phyloP scores from a whole-genome alignment of 2,329 filamentous ascomycete species.

The Venturiaceae sp. region DNA sequence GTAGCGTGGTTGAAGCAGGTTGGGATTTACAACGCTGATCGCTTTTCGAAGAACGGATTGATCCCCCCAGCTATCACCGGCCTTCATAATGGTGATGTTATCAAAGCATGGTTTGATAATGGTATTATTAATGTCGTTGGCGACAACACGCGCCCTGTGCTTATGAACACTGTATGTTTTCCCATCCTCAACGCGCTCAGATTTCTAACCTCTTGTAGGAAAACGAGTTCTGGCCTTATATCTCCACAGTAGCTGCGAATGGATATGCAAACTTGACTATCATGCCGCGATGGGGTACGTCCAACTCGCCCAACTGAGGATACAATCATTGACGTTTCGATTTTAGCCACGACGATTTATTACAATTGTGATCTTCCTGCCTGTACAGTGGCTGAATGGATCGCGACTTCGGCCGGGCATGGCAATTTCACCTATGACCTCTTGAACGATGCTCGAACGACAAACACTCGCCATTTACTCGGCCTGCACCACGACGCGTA shows the following conservation, averaged over 20 bases:
- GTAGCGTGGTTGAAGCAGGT: no score
- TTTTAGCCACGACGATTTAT: neutral
- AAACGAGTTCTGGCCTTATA: slow-evolving; percentile 5
- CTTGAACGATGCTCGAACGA: neutral
- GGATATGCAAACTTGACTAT: neutral
- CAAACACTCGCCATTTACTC: slow-evolving; percentile 2
- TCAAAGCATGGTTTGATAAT: slow-evolving; percentile 7
- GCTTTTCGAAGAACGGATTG: neutral
- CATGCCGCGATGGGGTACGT: slow-evolving; percentile 2
- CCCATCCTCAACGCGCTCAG: no score
- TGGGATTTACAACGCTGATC: neutral
- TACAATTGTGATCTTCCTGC: slow-evolving; percentile 1
- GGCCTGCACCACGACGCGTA: slow-evolving; percentile 5
- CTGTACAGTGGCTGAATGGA: slow-evolving; percentile 4
- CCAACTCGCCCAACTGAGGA: no score
- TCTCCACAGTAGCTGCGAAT: neutral
- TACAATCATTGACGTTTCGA: no score
- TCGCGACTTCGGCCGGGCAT: neutral
- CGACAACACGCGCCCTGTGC: slow-evolving; percentile 1
- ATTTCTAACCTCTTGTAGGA: no score
- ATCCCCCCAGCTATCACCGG: slow-evolving; percentile 7
- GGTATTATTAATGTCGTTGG: slow-evolving; percentile 1
- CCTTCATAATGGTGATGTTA: slow-evolving; percentile 5
- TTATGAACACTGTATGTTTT: neutral
- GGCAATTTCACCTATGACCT: neutral